Evolutionary conservation across 345 rosid genomes (phyloP).

Genomic region (Bretschneidera sinensis): DNA sequence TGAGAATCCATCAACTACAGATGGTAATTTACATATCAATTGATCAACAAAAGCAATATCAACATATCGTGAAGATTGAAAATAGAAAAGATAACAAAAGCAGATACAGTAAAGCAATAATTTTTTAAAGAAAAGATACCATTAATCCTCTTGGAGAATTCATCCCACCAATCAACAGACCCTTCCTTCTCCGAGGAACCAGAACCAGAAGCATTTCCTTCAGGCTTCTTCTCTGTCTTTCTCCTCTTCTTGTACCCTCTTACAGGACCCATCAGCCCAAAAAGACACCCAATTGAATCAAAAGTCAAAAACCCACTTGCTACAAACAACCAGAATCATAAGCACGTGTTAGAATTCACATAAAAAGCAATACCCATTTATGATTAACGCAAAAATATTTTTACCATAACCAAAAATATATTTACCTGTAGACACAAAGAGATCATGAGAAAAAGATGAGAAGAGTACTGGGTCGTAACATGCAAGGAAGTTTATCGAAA

Average conservation of each 20-base stretch:
- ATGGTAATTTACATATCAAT: conserved; percentile 6
- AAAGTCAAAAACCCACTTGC: conserved; percentile 22
- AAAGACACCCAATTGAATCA: conserved; percentile 25
- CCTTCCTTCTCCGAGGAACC: conserved; percentile 37
- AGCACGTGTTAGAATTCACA: conserved; percentile 19
- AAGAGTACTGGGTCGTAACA: conserved; percentile 14
- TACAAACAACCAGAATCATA: conserved; percentile 16
- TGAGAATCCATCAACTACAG: conserved; percentile 9
- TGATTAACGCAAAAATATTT: conserved; percentile 1
- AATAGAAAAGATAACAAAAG: background rate
- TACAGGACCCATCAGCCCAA: conserved; percentile 41
- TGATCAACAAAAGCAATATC: conserved; percentile 19
- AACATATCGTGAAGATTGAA: background rate
- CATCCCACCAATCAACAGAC: conserved; percentile 47
- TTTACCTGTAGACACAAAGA: background rate
- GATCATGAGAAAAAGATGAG: conserved; percentile 23
- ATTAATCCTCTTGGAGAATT: conserved; percentile 36
- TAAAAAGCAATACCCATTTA: conserved; percentile 29
- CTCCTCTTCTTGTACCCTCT: conserved; percentile 39
- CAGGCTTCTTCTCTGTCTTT: conserved; percentile 31
- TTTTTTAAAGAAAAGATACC: conserved; percentile 26
- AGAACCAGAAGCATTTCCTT: conserved; percentile 35
- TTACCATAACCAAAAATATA: conserved; percentile 6
- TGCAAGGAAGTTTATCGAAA: conserved; percentile 18
- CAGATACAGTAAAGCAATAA: conserved; percentile 8